Base-by-base conservation (phyloP, 2,329 filamentous ascomycete genomes). In the Ceratocystis lukuohia region DNA sequence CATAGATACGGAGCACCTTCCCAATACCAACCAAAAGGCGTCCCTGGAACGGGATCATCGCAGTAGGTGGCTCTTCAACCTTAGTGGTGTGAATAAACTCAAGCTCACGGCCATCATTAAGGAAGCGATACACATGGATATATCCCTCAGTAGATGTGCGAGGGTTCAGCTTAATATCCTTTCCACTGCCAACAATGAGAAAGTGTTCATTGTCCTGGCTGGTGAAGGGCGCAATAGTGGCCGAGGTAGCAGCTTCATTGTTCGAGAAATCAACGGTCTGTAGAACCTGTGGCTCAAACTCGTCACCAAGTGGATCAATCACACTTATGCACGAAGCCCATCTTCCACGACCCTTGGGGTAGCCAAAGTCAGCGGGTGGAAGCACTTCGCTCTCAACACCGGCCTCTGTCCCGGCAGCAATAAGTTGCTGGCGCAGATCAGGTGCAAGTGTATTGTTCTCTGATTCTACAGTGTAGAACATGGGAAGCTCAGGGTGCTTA, bases 81-180 rank as follows among this genome's bases (percentile, higher is more conserved):
- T 91, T 91, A 0, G 95, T 99, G 76, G 96, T 96, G 77, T 99
- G 94, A 69, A 96, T 92, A 67, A 97, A 94, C 72, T 96, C 89
- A 17, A 99, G 82, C 71, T 91, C 86, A 66, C 85, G 86, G n/a
- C 95, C 95, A 69, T 91, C 85, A 62, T 95, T 88, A 64, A 88
- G 84, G 74, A 99, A 90, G 53, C 91, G 86, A 75, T 96, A 99
- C 30, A 97, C 88, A 72, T 96, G 90, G 45, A 99, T 89, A 71
- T 88, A 96, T 0, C 93, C 94, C 69, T 86, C 86, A 0, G 82
- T 85, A 70, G 84, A 92, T 64, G 86, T 87, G 63, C 87, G 83
- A 8, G 92, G 91, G 69, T 82, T 89, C 67, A 92, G 82, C 17
- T 87, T 80, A 80, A 97, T 86, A 74, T 99, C 89, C 75, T 96